Percentiles rank a stretch among this genome's conserved stretches.
Conservation (phyloP, 176 grass and related monocot genomes). For the Rhynchospora pubera region DNA sequence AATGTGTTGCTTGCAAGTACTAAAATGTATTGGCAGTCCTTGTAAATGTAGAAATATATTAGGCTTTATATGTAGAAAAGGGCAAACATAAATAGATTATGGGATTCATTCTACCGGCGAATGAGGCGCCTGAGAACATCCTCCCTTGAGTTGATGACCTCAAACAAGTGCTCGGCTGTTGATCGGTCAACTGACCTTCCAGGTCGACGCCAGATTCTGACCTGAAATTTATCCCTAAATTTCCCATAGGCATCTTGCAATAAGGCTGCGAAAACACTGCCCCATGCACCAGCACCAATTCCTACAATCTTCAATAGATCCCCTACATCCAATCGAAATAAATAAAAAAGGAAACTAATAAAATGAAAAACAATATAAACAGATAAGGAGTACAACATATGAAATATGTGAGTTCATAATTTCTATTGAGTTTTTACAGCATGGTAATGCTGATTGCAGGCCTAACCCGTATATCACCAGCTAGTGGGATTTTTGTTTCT, state of each 20-base stretch:
- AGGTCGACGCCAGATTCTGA: slow-evolving; percentile 78
- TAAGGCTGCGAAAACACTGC: slow-evolving; percentile 85
- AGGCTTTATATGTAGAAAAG: not conserved
- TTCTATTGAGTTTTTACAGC: not conserved
- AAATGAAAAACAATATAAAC: not conserved
- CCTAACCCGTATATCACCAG: not conserved
- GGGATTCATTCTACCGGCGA: slow-evolving; percentile 29
- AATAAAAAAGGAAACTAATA: not conserved
- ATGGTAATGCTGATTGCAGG: not conserved
- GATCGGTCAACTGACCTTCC: slow-evolving; percentile 56
- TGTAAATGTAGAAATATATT: not conserved
- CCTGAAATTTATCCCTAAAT: slow-evolving; percentile 87
- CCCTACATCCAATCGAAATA: not conserved
- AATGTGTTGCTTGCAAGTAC: not conserved
- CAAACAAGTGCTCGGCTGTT: slow-evolving; percentile 76
- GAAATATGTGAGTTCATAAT: not conserved
- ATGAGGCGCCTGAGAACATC: slow-evolving; percentile 83
- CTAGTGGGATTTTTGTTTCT: not conserved
- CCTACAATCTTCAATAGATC: slow-evolving; percentile 95
- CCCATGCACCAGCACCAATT: slow-evolving; percentile 90
- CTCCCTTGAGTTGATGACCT: slow-evolving; percentile 96
- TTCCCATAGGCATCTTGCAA: slow-evolving; percentile 86
- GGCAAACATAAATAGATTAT: not conserved
- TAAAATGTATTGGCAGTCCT: not conserved
- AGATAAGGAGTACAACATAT: not conserved